These are phyloP conservation scores for Cokeromyces recurvatus DNA, from an alignment of 371 early-diverging fungal genomes.

Conservation along the genomic window DNA sequence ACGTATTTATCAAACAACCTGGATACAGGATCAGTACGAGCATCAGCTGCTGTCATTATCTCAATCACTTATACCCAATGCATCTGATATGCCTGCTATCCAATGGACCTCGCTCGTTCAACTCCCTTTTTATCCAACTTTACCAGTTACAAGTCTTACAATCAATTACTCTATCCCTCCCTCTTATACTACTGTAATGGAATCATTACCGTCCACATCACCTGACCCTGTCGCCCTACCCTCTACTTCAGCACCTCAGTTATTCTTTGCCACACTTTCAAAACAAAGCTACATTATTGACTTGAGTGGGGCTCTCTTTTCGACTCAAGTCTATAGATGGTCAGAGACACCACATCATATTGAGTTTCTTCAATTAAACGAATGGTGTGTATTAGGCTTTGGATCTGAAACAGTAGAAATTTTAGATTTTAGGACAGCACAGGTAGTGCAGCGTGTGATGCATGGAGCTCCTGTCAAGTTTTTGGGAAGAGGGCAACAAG, in stretches of 20 bases:
- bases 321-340: conserved; percentile 38
- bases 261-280: conserved; percentile 41
- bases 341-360: conserved; percentile 31
- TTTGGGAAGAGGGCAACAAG: conserved; percentile 26
- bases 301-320: conserved; percentile 29
- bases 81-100: conserved; percentile 17
- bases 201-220: conserved; percentile 13
- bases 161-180: conserved; percentile 40
- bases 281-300: conserved; percentile 44
- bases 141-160: conserved; percentile 32
- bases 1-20: conserved; percentile 22
- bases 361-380: conserved; percentile 29
- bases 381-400: conserved; percentile 41
- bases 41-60: conserved; percentile 5
- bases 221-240: conserved; percentile 42
- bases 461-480: conserved; percentile 33
- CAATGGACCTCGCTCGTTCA: conserved; percentile 44
- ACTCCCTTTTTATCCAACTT: conserved; percentile 39
- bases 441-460: conserved; percentile 29
- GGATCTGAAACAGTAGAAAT: conserved; percentile 29
- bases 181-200: conserved; percentile 35
- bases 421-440: conserved; percentile 24
- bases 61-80: conserved; percentile 16
- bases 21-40: conserved; percentile 24
- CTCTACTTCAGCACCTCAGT: conserved; percentile 30